These are phyloP conservation scores for Podosphaera aphanis DNA, from an alignment of 2,329 filamentous ascomycete genomes.

Conservation along the genomic window DNA sequence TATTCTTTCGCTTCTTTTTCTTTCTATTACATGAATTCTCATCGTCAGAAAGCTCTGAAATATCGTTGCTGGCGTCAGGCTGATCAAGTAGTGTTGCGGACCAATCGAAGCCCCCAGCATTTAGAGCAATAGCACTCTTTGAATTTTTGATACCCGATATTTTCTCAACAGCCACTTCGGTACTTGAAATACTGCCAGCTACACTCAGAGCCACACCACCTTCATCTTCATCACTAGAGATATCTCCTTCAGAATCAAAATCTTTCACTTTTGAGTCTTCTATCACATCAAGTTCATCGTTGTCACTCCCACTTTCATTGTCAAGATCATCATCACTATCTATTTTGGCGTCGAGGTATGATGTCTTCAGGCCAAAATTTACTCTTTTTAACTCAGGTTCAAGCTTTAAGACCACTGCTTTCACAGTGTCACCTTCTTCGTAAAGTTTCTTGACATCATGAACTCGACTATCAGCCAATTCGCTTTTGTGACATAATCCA, in stretches of 20 bases:
- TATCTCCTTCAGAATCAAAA: constrained; percentile 12
- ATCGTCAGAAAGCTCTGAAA: constrained; percentile 21
- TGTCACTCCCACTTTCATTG: constrained; percentile 21
- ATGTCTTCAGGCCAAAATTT: constrained; percentile 79
- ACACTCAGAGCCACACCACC: constrained; percentile 14
- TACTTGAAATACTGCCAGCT: constrained; percentile 19
- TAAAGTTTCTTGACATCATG: constrained; percentile 77
- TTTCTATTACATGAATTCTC: constrained; percentile 20
- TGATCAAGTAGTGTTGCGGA: constrained; percentile 43
- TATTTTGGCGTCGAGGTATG: constrained; percentile 48
- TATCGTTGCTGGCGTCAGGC: constrained; percentile 19
- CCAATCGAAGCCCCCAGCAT: constrained; percentile 71
- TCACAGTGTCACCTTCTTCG: constrained; percentile 75
- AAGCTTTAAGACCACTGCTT: constrained; percentile 66
- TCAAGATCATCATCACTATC: constrained; percentile 25
- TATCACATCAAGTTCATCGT: constrained; percentile 21
- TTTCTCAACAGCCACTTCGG: constrained; percentile 10
- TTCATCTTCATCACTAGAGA: constrained; percentile 18
- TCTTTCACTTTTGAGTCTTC: constrained; percentile 15
- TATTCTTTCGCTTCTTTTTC: constrained; percentile 54
- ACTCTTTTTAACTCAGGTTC: constrained; percentile 54
- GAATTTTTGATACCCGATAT: constrained; percentile 15
- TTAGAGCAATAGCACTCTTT: constrained; percentile 27
- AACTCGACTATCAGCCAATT: constrained; percentile 69
- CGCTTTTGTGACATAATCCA: constrained; percentile 73